Evolutionary conservation across 805 yeast genomes (phyloP), one percentile per base, ranked within the genome.

Genomic region (Candida namnaoensis): DNA sequence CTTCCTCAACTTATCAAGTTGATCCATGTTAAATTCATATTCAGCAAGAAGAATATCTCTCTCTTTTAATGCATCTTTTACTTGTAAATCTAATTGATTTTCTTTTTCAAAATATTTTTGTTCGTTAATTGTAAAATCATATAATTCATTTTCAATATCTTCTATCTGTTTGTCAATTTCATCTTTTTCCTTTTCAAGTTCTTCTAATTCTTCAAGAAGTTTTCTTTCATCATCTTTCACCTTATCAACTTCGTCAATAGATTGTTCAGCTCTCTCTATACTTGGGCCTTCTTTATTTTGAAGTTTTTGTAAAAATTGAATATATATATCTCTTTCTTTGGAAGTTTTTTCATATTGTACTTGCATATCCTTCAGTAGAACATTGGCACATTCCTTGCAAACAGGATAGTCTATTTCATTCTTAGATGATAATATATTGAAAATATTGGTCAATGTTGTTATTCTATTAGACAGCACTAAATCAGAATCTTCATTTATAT

Each of bases 341-440:
- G 82, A 75, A 5, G 81, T 74, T 42, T 78, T 84, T 45, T 84
- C 91, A 57, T 84, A 84, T 49, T 80, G 80, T 11, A 65, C 58
- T 52, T 80, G 82, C 58, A 88, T 69, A 43, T 80, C 80, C 9
- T 75, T 78, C 10, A 83, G 66, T 25, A 91, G 60, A 19, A 71
- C 57, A 36, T 72, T 76, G 7, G 93, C 83, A 59, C 99, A 93
- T 36, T 90, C 97, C 24, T 71, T 71, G 52, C 98, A 91, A 13
- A 93, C 77, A 0, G 99, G 99, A 53, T 78, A 80, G 47, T 87
- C 95, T 13, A 91, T 71, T 45, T 82, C 88, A 40, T 82, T 80
- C 46, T 83, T 81, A 5, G 74, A 68, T 0, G 93, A 81, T 6
- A 91, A 61, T 2, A 84, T 68, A 47, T 82, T 81, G 57, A 87